Evolutionary conservation across 768 basidiomycete genomes (phyloP), one percentile per base, ranked within the genome.

Genomic region (Amanita fuliginea): DNA sequence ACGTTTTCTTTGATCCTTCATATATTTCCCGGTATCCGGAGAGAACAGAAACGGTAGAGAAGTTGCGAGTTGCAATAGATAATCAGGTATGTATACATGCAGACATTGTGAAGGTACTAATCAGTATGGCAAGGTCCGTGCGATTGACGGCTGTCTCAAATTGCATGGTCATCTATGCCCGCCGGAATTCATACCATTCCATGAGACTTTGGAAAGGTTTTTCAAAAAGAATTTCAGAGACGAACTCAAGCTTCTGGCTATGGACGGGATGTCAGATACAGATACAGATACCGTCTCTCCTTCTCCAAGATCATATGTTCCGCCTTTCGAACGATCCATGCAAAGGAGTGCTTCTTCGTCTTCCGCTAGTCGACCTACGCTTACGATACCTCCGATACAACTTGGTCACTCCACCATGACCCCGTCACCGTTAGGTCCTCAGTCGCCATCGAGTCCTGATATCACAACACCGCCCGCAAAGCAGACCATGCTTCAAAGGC

Each of bases 131-230:
- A 35, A 91, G 81, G 81, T 86, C 30, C 80, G 82, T 40, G 77
- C 84, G 43, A 86, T 97, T 43, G 86, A 92, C 54, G 79, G 77
- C 47, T 93, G 90, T 60, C 72, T 97, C 47, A 80, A 78, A 56
- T 73, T 97, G 4, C 93, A 98, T 60, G 81, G 80, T 2, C 74
- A 80, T 40, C 67, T 95, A 26, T 93, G 91, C 60, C 79, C 88
- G 0, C 76, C 80, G 10, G 91, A 93, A 62, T 95, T 96, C 76
- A 67, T 85, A n/a, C 77, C 81, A 4, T 97, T 97, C 75, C 94
- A 98, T 60, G 82, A 84, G 52, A 91, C 90, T 0, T 71, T 98
- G 40, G 83, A 88, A 61, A 81, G 76, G 53, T 85, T 92, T 64
- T 92, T 90, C 72, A 76, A 71, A 49, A 87, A 84, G 63, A 89